phyloP scores from a whole-genome alignment of 495 filamentous ascomycete species.

The Collariella sp. region DNA sequence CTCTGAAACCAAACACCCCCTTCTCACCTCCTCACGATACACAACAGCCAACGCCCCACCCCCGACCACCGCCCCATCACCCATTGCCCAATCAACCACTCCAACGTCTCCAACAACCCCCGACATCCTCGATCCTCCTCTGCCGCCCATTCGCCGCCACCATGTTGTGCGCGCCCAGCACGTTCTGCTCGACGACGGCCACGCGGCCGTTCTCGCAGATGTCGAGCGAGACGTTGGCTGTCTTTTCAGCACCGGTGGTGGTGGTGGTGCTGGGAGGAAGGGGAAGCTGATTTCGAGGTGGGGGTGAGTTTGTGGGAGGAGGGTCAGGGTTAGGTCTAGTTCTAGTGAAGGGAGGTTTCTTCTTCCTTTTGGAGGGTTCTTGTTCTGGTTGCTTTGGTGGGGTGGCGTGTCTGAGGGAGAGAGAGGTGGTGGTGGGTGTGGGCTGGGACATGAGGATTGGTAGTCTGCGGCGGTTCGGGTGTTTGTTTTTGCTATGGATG shows the following conservation, averaged over 20 bases:
- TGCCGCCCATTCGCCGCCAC: constrained; percentile 14
- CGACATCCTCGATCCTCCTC: constrained; percentile 26
- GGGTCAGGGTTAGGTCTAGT: constrained; percentile 44
- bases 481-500: neutral
- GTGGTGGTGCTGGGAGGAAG: constrained; percentile 27
- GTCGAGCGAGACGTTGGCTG: constrained; percentile 46
- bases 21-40: neutral
- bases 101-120: constrained; percentile 30
- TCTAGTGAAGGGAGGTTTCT: constrained; percentile 17
- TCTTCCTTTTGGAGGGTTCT: no score
- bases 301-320: constrained; percentile 41
- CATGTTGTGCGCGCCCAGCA: constrained; percentile 26
- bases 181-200: constrained; percentile 34
- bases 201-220: constrained; percentile 56
- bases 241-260: no score
- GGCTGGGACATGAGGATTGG: constrained; percentile 24
- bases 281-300: constrained; percentile 45
- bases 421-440: neutral
- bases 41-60: neutral
- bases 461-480: constrained; percentile 26
- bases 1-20: no score
- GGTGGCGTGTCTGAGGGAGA: neutral
- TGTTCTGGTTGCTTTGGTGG: neutral
- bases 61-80: constrained; percentile 24
- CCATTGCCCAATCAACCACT: constrained; percentile 53